Evolutionary conservation across 1,139 yeast genomes (phyloP).

Genomic region (Cylindricascospora bacillispora): DNA sequence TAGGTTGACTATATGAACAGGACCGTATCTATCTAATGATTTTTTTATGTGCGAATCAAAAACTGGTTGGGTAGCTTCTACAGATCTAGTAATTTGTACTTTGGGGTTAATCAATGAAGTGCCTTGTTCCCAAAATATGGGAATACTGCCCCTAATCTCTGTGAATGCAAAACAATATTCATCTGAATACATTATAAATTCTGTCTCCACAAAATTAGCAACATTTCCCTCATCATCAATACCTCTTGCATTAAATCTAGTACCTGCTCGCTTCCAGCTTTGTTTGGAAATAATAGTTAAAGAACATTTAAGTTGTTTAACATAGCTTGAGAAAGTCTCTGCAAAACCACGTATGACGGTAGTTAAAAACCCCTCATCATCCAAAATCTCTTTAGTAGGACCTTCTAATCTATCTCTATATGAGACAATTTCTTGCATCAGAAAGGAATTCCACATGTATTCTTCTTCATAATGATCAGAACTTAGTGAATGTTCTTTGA

Average conservation of each 20-base stretch:
- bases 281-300: conserved; percentile 82
- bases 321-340: conserved; percentile 45
- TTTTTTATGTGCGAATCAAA: conserved; percentile 70
- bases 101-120: conserved; percentile 71
- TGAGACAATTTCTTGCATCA: conserved; percentile 70
- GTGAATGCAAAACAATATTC: conserved; percentile 61
- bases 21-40: conserved; percentile 65
- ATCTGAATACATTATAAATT: conserved; percentile 51
- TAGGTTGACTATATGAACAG: conserved; percentile 73
- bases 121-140: conserved; percentile 97
- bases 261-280: conserved; percentile 93
- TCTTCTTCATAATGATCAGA: conserved; percentile 58
- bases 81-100: conserved; percentile 74
- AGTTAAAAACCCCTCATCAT: conserved; percentile 68
- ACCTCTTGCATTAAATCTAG: conserved; percentile 87
- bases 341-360: conserved; percentile 94
- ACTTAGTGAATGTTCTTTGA: conserved; percentile 33
- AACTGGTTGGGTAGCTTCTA: conserved; percentile 86
- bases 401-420: conserved; percentile 62
- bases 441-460: conserved; percentile 93
- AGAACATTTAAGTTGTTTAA: conserved; percentile 42
- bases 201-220: conserved; percentile 94
- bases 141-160: conserved; percentile 89
- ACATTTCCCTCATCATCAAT: conserved; percentile 92
- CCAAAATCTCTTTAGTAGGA: conserved; percentile 45